Conservation (phyloP, 2,329 filamentous ascomycete genomes). For the Sporothrix dimorphospora region DNA sequence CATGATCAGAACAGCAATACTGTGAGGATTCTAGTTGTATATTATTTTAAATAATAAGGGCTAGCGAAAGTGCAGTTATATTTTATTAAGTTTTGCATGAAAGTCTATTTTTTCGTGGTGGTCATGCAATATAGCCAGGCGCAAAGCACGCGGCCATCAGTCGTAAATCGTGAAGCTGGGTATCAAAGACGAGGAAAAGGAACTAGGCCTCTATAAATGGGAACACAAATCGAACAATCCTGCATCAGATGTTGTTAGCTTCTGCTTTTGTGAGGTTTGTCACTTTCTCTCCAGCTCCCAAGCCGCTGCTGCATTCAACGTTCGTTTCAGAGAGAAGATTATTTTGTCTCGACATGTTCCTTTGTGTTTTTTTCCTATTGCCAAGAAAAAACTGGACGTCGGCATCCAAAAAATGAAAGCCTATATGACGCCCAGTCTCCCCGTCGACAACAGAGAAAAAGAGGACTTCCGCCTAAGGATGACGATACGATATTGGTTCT, state of each 20-base stretch:
- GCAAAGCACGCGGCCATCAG: background rate
- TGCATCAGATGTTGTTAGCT: background rate
- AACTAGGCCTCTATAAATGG: background rate
- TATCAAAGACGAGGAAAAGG: background rate
- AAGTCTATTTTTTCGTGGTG: no score
- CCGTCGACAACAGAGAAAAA: background rate
- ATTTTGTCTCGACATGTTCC: constrained; percentile 45
- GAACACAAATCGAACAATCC: background rate
- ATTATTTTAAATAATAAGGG: background rate
- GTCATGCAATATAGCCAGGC: background rate
- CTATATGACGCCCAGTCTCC: background rate
- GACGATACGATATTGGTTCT: constrained; percentile 79
- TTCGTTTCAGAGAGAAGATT: constrained; percentile 57
- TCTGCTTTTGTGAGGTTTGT: background rate
- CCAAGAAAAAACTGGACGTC: constrained; percentile 36
- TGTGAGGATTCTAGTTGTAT: background rate
- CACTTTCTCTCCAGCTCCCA: background rate
- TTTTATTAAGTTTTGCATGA: no score
- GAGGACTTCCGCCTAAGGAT: constrained; percentile 85
- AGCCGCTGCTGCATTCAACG: background rate
- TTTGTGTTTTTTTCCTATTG: constrained; percentile 15
- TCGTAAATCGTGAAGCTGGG: background rate
- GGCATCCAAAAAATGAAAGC: background rate
- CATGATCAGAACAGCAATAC: background rate
- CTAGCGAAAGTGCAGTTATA: background rate